These are phyloP conservation scores for Trametes maxima DNA, from an alignment of 768 basidiomycete genomes.

Conservation along the genomic window DNA sequence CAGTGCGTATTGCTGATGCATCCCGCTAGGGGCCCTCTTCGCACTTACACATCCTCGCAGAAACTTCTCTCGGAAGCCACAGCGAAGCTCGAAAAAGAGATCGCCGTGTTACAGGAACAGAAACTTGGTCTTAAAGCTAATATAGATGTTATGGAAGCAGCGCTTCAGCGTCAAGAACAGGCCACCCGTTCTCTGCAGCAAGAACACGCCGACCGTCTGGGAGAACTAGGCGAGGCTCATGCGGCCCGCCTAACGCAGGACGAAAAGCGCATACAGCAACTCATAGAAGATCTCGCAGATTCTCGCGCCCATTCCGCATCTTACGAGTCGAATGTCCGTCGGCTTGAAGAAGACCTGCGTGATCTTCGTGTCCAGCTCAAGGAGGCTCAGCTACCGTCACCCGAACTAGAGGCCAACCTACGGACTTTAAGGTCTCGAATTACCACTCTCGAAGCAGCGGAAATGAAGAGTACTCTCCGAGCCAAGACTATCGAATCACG, in stretches of 20 bases:
- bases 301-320: constrained; percentile 18
- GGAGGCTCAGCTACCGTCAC: constrained; percentile 24
- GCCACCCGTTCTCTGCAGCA: constrained; percentile 8
- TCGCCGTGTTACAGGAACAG: constrained; percentile 45
- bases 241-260: constrained; percentile 12
- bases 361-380: constrained; percentile 24
- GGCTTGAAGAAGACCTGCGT: constrained; percentile 21
- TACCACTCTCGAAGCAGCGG: constrained; percentile 26
- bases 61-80: constrained; percentile 36
- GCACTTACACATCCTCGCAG: constrained; percentile 27
- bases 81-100: constrained; percentile 40
- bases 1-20: constrained; percentile 33
- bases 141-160: constrained; percentile 21
- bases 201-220: constrained; percentile 23
- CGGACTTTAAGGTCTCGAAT: constrained; percentile 28
- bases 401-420: constrained; percentile 26
- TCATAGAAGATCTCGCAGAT: constrained; percentile 23
- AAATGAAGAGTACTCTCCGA: constrained; percentile 22
- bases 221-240: constrained; percentile 13
- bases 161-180: constrained; percentile 19
- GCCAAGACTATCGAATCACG: constrained; percentile 33
- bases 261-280: constrained; percentile 18
- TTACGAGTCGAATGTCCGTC: constrained; percentile 21
- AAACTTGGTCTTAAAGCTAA: constrained; percentile 35
- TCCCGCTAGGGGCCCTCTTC: neutral